Conservation (phyloP, 1,139 yeast genomes). For the Nadsonia starkeyi-henricii region DNA sequence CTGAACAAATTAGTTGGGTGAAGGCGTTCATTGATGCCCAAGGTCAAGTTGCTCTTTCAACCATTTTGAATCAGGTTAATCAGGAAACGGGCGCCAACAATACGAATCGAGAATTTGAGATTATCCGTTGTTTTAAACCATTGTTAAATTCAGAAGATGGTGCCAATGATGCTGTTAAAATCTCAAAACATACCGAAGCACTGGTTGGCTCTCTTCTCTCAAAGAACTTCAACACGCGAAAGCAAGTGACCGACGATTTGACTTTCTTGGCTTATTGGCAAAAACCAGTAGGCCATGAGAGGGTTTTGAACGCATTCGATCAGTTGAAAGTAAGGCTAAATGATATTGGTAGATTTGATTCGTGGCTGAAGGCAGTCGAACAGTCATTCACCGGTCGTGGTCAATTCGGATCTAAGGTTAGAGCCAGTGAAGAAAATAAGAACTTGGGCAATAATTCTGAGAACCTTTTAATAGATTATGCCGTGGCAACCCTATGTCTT, state of each 20-base stretch:
- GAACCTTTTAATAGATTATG: conserved; percentile 64
- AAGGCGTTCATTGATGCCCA: conserved; percentile 65
- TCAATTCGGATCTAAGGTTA: conserved; percentile 77
- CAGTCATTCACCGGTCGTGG: conserved; percentile 79
- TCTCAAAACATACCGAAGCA: conserved; percentile 41
- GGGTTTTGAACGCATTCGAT: conserved; percentile 51
- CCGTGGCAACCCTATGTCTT: conserved; percentile 62
- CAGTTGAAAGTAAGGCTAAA: conserved; percentile 45
- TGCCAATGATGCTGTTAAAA: conserved; percentile 38
- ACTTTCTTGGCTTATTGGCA: conserved; percentile 40
- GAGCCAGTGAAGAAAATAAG: conserved; percentile 80
- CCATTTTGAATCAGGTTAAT: conserved; percentile 36
- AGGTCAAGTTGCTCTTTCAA: conserved; percentile 76
- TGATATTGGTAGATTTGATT: conserved; percentile 55
- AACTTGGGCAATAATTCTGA: conserved; percentile 50
- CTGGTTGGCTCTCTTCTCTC: conserved; percentile 48
- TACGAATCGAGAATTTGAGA: conserved; percentile 43
- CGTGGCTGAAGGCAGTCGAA: conserved; percentile 70
- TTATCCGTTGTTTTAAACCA: conserved; percentile 51
- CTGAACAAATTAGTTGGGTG: conserved; percentile 90
- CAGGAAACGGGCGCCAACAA: conserved; percentile 17
- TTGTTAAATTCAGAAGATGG: conserved; percentile 44
- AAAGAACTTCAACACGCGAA: conserved; percentile 57
- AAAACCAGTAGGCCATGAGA: conserved; percentile 44
- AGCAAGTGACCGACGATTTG: conserved; percentile 66